These are phyloP conservation scores for Lactarius deliciosus DNA, from an alignment of 768 basidiomycete species.

Conservation along the genomic window DNA sequence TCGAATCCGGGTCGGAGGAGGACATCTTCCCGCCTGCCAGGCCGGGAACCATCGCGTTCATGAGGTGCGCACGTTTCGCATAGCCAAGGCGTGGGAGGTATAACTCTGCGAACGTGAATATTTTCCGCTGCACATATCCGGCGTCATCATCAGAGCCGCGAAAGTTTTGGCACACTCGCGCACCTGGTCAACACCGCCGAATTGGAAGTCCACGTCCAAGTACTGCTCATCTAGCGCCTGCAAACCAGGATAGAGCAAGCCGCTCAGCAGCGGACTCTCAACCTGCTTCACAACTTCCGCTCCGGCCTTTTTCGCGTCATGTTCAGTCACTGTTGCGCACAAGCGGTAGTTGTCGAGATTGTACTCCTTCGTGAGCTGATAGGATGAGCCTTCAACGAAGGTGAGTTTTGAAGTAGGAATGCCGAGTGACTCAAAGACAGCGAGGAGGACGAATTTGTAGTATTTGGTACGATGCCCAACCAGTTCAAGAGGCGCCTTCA, in stretches of 20 bases:
- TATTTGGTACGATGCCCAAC: conserved; percentile 86
- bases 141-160: neutral
- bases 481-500: conserved; percentile 93
- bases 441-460: conserved; percentile 78
- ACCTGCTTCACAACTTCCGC: conserved; percentile 99
- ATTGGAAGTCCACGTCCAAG: conserved; percentile 94
- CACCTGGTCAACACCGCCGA: conserved; percentile 97
- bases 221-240: conserved; percentile 98
- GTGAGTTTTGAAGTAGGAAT: conserved; percentile 83
- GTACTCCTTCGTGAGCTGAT: conserved; percentile 90
- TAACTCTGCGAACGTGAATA: conserved; percentile 96
- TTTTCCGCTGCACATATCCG: conserved; percentile 71
- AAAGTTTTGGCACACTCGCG: neutral
- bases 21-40: conserved; percentile 97
- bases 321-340: conserved; percentile 88
- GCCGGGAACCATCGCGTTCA: conserved; percentile 98
- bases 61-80: conserved; percentile 91
- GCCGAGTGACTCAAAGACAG: conserved; percentile 85
- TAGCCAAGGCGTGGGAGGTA: conserved; percentile 95
- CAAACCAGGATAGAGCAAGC: conserved; percentile 91
- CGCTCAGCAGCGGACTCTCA: conserved; percentile 85
- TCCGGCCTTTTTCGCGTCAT: conserved; percentile 97
- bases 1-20: conserved; percentile 94
- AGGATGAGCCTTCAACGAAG: conserved; percentile 88
- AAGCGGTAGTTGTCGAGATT: conserved; percentile 93